phyloP scores from a whole-genome alignment of 352 stramenopile species.

The Pythium chondricola region DNA sequence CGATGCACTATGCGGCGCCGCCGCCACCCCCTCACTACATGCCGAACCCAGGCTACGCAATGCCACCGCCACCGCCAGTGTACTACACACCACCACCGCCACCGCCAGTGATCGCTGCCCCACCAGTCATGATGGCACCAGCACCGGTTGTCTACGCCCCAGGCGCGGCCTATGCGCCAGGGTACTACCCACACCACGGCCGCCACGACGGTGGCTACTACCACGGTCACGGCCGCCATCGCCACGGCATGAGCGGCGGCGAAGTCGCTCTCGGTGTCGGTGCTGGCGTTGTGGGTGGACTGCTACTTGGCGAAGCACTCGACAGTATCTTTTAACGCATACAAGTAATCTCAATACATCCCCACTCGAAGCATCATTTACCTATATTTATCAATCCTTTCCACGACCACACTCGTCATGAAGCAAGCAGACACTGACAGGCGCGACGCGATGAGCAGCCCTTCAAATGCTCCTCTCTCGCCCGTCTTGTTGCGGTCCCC shows the following conservation, averaged over 20 bases:
- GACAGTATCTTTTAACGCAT: conserved; percentile 40
- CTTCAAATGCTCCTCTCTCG: not conserved
- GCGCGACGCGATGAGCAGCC: not conserved
- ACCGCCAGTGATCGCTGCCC: conserved; percentile 13
- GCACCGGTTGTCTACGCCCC: conserved; percentile 17
- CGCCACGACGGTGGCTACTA: conserved; percentile 11
- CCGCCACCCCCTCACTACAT: conserved; percentile 5
- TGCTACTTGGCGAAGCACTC: conserved; percentile 68
- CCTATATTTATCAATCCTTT: no score
- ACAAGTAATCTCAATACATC: not conserved
- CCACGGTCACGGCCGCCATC: conserved; percentile 6
- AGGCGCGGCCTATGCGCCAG: conserved; percentile 14
- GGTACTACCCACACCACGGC: conserved; percentile 21
- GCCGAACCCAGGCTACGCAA: conserved; percentile 5
- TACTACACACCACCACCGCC: conserved; percentile 3
- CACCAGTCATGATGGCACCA: conserved; percentile 21
- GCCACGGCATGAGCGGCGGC: conserved; percentile 20
- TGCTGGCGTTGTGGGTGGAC: conserved; percentile 61
- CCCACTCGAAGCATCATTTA: not conserved
- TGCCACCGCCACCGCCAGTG: conserved; percentile 4
- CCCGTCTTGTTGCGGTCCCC: not conserved
- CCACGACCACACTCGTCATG: no score
- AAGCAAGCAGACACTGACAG: not conserved
- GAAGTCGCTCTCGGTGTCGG: conserved; percentile 66
- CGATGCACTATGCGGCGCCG: not conserved